phyloP scores from a whole-genome alignment of 2,329 filamentous ascomycete genomes.

The Colletotrichum sp. region DNA sequence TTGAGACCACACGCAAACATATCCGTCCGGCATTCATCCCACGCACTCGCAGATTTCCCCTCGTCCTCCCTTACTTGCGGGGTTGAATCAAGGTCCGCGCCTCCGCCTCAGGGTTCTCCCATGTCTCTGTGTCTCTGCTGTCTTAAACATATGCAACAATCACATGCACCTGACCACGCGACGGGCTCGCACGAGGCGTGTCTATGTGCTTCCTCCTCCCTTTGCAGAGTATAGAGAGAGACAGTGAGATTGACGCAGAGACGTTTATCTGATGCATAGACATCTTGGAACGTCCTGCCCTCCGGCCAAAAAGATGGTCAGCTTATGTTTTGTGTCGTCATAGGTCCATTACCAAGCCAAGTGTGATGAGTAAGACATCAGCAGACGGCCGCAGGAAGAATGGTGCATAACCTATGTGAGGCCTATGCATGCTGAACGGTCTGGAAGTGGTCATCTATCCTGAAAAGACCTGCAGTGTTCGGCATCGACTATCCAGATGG shows the following conservation, averaged over 20 bases:
- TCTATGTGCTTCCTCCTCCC: neutral
- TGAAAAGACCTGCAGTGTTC: neutral
- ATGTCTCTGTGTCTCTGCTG: neutral
- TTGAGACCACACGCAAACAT: neutral
- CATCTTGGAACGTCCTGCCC: neutral
- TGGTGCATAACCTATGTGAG: neutral
- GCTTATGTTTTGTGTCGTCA: neutral
- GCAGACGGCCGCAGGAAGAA: neutral
- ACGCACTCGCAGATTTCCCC: neutral
- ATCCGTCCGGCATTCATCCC: neutral
- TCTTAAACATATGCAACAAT: neutral
- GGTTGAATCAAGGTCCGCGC: neutral
- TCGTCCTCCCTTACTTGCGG: neutral
- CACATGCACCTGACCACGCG: conserved; percentile 2
- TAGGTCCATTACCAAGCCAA: neutral
- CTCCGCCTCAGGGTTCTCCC: neutral
- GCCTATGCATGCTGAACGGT: neutral
- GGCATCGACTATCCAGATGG: neutral
- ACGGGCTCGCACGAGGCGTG: neutral
- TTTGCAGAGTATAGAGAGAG: neutral
- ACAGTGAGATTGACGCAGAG: neutral
- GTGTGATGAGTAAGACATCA: neutral
- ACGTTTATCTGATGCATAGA: neutral
- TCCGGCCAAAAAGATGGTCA: neutral
- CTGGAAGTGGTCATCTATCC: neutral